Base-by-base conservation (phyloP, 129 eudicot genomes). In the Dittrichia graveolens region DNA sequence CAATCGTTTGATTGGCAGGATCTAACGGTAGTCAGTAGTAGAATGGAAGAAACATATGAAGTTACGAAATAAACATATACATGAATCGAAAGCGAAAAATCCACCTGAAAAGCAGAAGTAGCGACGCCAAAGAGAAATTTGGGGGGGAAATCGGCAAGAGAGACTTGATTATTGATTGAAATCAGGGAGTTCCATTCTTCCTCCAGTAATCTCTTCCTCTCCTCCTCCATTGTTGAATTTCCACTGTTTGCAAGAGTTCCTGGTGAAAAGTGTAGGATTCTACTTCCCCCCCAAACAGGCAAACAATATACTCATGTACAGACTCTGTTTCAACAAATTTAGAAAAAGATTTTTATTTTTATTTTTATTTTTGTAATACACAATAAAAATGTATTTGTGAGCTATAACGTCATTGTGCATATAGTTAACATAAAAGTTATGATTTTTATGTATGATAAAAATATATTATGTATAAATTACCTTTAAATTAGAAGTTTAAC, bases 21-120 rank as follows among this genome's bases (percentile, higher is more conserved):
- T 0, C 19, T 16, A 7, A 46, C 0, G 45, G 13, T 2, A 12
- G 15, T 3, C 8, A 61, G 7, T 7, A 54, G 31, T 15, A 47
- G 8, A 43, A 44, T 39, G 5, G 0, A 37, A 38, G 37, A 37
- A 14, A 5, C 39, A 5, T 37, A 38, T 37, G 38, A 40, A 45
- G 37, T 3, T 12, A 18, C 12, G 43, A 56, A 10, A 15, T 34
- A 57, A 31, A 57, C 63, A 58, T 58, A 18, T 18, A 50, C 14
- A 43, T 13, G 34, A 55, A 62, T 38, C 38, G 31, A 42, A 31
- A 45, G 9, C 8, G n/a, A 48, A 61, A 11, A 6, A 43, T 24
- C 3, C 9, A 85, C 95, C 95, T 88, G 95, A 78, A 78, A 88
- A 73, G 95, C 91, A 52, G 95, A 81, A 70, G 95, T 88, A 50